A percentile compares a stretch with the other conserved stretches of the same genome.
Conservation (phyloP, 2,329 filamentous ascomycete genomes). For the Aspergillus sp. region DNA sequence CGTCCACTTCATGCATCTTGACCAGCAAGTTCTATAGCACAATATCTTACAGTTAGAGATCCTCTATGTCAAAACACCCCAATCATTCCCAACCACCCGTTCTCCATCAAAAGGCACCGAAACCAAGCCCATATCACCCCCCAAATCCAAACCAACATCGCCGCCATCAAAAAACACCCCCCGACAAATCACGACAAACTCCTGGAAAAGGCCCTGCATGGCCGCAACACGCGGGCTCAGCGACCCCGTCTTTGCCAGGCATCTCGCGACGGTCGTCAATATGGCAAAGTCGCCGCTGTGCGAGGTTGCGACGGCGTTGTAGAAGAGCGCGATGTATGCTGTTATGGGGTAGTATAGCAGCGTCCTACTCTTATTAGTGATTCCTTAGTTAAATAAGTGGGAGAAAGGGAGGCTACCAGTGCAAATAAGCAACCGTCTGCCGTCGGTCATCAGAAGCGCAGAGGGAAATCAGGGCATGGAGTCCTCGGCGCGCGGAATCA, state of each 20-base stretch:
- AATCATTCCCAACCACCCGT: too few relatives aligned
- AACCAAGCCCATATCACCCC: too few relatives aligned
- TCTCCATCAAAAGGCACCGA: too few relatives aligned
- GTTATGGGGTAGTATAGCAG: conserved; percentile 24
- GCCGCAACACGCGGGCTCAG: conserved; percentile 17
- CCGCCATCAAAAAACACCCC: background rate
- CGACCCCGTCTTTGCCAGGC: conserved; percentile 13
- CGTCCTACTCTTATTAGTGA: conserved; percentile 10
- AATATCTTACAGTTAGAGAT: too few relatives aligned
- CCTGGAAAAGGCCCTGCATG: conserved; percentile 17
- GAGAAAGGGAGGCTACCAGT: conserved; percentile 12
- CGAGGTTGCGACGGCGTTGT: conserved; percentile 21
- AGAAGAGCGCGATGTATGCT: conserved; percentile 23
- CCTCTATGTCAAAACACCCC: too few relatives aligned
- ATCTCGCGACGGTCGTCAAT: conserved; percentile 17
- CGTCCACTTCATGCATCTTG: too few relatives aligned
- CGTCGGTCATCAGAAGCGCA: conserved; percentile 18
- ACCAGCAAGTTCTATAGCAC: too few relatives aligned
- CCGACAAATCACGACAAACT: conserved; percentile 18
- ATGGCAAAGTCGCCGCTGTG: conserved; percentile 21
- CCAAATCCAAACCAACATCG: too few relatives aligned
- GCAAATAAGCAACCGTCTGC: conserved; percentile 16
- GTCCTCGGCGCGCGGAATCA: conserved; percentile 20
- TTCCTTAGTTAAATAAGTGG: background rate
- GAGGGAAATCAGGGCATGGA: conserved; percentile 17